Conservation (phyloP, 2,329 filamentous ascomycete species). For the Harringtonia aguacate region DNA sequence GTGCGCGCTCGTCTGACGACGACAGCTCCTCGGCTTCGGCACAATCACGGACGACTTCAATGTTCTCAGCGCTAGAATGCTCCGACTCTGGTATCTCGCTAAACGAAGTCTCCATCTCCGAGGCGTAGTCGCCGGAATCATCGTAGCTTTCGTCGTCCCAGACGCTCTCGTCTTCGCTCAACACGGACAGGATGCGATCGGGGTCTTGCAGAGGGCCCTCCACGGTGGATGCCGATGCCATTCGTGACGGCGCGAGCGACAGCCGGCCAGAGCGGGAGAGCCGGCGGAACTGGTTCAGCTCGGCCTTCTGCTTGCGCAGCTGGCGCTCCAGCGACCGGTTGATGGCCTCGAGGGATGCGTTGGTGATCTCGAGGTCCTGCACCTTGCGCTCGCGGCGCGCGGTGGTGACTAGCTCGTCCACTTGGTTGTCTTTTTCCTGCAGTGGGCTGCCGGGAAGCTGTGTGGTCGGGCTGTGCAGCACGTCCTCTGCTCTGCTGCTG, state of each 20-base stretch:
- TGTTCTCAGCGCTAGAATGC: too few species aligned
- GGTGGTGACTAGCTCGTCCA: constrained; percentile 73
- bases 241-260: constrained; percentile 38
- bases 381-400: constrained; percentile 90
- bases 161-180: constrained; percentile 34
- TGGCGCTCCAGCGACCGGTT: constrained; percentile 88
- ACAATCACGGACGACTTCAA: constrained; percentile 20
- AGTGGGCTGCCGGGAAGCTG: constrained; percentile 16
- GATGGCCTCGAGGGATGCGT: constrained; percentile 88
- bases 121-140: constrained; percentile 20
- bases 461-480: constrained; percentile 47
- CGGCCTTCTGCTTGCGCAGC: constrained; percentile 79
- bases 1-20: constrained; percentile 18
- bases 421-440: constrained; percentile 34
- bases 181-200: constrained; percentile 36
- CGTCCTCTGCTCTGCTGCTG: constrained; percentile 11
- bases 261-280: constrained; percentile 72
- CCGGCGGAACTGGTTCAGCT: constrained; percentile 77
- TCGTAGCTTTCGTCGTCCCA: constrained; percentile 32
- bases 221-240: constrained; percentile 30
- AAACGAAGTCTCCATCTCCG: constrained; percentile 20
- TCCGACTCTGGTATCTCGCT: too few species aligned
- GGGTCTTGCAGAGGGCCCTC: constrained; percentile 28
- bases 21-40: constrained; percentile 10
- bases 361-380: constrained; percentile 90